Base-by-base conservation (phyloP, 2,329 filamentous ascomycete genomes). In the Aspergillus tanneri region DNA sequence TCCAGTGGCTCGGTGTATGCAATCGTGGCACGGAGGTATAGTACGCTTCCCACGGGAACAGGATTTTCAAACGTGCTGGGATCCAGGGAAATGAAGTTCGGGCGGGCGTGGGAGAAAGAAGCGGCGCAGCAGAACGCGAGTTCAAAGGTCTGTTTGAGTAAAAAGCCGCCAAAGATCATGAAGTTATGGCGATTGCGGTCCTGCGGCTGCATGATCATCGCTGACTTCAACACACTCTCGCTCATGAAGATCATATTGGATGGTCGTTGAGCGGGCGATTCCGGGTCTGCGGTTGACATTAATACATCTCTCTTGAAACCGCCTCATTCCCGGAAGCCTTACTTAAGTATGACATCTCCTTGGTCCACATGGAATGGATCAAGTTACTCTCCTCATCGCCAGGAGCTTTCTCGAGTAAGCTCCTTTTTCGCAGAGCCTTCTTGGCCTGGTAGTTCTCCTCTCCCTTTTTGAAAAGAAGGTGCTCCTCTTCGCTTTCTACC, bases 111-210 rank as follows among this genome's bases (percentile, higher is more conserved):
- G 0, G 85, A 81, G 62, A 88, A 87, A 7, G 82, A 82, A 1
- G 86, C 84, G 1, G 84, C 85, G 60, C 84, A 87, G 65, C 85
- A 88, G 69, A 89, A 90, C 1, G 86, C 86, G 5, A 89, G 76
- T 68, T 90, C 86, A 59, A 88, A 89, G 0, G 85, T 86, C 61
- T 87, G 83, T 62, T 87, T 87, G 9, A 90, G 74, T 9, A 89
- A 77, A 63, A 85, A 88, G 11, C 86, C 86, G 43, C 86, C 86
- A 59, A 89, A 90, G 46, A 90, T 87, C 85, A 88, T 88, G 66
- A 86, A 87, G 59, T 86, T 83, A 66, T 88, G 85, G 2, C 83
- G 70, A 65, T 86, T 86, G 39, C 84, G 79, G 64, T 84, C 80
- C 65, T 87, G 84, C 0, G 86, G 86, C 63, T 88, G 85, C 86